Conservation (phyloP, 805 yeast genomes). For the Myxozyma lipomycoides region DNA sequence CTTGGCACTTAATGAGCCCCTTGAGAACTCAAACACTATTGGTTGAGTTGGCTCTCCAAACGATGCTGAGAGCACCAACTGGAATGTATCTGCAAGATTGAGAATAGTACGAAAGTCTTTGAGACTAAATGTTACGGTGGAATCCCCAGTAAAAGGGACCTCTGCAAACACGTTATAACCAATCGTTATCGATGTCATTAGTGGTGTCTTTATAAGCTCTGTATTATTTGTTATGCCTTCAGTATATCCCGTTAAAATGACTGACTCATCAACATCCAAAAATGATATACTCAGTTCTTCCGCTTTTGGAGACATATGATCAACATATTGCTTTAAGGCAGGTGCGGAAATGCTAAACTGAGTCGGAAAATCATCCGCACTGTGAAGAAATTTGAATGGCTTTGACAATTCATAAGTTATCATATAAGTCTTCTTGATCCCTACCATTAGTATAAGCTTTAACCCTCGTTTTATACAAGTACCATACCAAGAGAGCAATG, state of each 20-base stretch:
- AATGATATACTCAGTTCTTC: constrained; percentile 22
- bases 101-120: constrained; percentile 19
- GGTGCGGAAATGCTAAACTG: constrained; percentile 11
- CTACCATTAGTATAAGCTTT: constrained; percentile 3
- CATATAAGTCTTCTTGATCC: constrained; percentile 18
- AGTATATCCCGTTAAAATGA: constrained; percentile 17
- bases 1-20: neutral
- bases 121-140: constrained; percentile 13
- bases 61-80: constrained; percentile 11
- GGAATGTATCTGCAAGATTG: constrained; percentile 13
- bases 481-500: constrained; percentile 17
- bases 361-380: constrained; percentile 17
- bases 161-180: constrained; percentile 11
- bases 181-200: constrained; percentile 21
- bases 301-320: constrained; percentile 23
- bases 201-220: constrained; percentile 24
- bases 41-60: constrained; percentile 18
- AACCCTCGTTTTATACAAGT: neutral
- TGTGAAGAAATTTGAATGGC: constrained; percentile 17
- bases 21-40: constrained; percentile 14
- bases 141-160: constrained; percentile 4
- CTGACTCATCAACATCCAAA: neutral
- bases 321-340: constrained; percentile 17
- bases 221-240: constrained; percentile 8
- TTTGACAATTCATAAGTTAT: constrained; percentile 16